Conservation (phyloP, 2,329 filamentous ascomycete species). For the Byssothecium circinans region DNA sequence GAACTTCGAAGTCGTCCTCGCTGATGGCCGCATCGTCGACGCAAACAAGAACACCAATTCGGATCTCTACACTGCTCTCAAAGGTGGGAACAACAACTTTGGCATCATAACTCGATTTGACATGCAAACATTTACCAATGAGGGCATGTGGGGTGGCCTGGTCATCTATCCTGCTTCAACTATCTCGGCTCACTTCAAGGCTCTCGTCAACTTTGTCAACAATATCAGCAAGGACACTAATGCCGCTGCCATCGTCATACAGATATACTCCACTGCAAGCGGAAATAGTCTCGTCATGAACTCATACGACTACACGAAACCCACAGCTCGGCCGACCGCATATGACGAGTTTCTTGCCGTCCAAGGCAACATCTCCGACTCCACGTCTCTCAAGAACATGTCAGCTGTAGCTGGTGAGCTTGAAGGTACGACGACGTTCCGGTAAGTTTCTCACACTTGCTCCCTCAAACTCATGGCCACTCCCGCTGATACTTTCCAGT, state of each 20-base stretch:
- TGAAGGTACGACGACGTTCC: constrained; percentile 10
- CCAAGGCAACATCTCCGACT: constrained; percentile 15
- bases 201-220: constrained; percentile 13
- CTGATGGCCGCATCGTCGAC: too few relatives aligned
- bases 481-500: constrained; percentile 2
- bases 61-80: too few relatives aligned
- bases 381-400: constrained; percentile 21
- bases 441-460: constrained; percentile 6
- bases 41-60: too few relatives aligned
- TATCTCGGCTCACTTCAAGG: constrained; percentile 2
- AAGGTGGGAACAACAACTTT: too few relatives aligned
- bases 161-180: not conserved
- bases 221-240: constrained; percentile 9
- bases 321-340: constrained; percentile 10
- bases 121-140: constrained; percentile 22
- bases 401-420: constrained; percentile 16
- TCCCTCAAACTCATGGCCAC: not conserved
- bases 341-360: constrained; percentile 22
- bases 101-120: constrained; percentile 26
- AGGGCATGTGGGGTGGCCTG: constrained; percentile 17
- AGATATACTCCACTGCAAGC: constrained; percentile 16
- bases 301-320: constrained; percentile 20
- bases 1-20: too few relatives aligned
- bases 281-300: constrained; percentile 11
- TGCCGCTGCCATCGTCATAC: constrained; percentile 15